These are phyloP conservation scores for Fusarium floridanum DNA, from an alignment of 2,329 filamentous ascomycete species.

Conservation along the genomic window DNA sequence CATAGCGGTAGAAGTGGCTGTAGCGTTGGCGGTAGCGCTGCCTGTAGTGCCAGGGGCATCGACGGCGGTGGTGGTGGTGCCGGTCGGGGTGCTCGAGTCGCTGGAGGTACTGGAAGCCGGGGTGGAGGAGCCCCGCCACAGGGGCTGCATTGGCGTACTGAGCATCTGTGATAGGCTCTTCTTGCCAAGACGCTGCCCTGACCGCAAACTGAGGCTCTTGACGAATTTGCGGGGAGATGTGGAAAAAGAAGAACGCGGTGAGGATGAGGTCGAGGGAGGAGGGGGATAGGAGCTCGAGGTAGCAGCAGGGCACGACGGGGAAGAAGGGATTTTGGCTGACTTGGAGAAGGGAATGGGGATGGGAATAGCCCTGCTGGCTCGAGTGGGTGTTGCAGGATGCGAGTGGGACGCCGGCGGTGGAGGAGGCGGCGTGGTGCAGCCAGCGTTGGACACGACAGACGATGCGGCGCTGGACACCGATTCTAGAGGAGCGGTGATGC, in stretches of 20 bases:
- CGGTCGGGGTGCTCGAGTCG: slow-evolving; percentile 29
- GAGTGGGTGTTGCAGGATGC: slow-evolving; percentile 33
- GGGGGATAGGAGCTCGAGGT: slow-evolving; percentile 9
- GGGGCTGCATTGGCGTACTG: slow-evolving; percentile 40
- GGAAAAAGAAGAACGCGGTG: slow-evolving; percentile 42
- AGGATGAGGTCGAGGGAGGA: slow-evolving; percentile 34
- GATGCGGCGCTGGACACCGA: slow-evolving; percentile 38
- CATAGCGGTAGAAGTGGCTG: slow-evolving; percentile 35
- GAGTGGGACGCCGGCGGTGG: slow-evolving; percentile 31
- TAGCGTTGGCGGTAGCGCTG: slow-evolving; percentile 36
- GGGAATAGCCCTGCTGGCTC: slow-evolving; percentile 30
- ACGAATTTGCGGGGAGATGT: slow-evolving; percentile 43
- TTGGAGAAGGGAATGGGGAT: slow-evolving; percentile 28
- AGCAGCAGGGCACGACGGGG: slow-evolving; percentile 28
- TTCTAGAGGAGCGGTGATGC: slow-evolving; percentile 40
- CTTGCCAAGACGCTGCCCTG: slow-evolving; percentile 41
- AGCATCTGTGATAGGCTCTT: slow-evolving; percentile 46
- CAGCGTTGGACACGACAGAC: slow-evolving; percentile 43
- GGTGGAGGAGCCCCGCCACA: slow-evolving; percentile 43
- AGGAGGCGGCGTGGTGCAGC: slow-evolving; percentile 38
- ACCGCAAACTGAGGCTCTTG: slow-evolving; percentile 47
- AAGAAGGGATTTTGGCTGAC: slow-evolving; percentile 29
- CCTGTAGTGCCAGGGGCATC: slow-evolving; percentile 31
- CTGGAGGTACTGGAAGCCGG: slow-evolving; percentile 29
- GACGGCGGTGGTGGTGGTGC: slow-evolving; percentile 23